phyloP scores from a whole-genome alignment of 192 early-diverging fungal species.

The Geranomyces variabilis region DNA sequence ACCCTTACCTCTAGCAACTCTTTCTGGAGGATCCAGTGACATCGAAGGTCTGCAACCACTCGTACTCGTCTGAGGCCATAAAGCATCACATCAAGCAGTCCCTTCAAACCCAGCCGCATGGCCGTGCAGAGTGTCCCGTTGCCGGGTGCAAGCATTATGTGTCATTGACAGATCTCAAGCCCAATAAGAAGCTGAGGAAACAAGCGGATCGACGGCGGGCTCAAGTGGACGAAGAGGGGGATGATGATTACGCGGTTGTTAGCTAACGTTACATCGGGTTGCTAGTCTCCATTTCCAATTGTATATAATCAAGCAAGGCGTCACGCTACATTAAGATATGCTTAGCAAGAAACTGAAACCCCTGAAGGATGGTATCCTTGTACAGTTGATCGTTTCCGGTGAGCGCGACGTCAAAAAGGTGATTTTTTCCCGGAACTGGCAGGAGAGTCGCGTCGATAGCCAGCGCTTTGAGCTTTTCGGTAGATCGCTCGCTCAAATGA shows the following conservation, averaged over 20 bases:
- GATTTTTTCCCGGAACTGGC: slow-evolving; percentile 6
- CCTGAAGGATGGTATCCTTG: not conserved
- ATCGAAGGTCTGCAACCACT: slow-evolving; percentile 35
- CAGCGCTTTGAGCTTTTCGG: slow-evolving; percentile 8
- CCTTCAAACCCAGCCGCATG: not conserved
- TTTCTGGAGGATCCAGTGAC: slow-evolving; percentile 34
- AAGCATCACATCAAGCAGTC: slow-evolving; percentile 19
- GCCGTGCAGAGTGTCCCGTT: slow-evolving; percentile 38
- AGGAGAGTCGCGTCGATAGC: slow-evolving; percentile 3
- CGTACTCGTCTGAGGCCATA: slow-evolving; percentile 37
- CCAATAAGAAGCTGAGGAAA: slow-evolving; percentile 25
- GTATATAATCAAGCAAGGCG: too few relatives aligned
- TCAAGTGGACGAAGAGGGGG: slow-evolving; percentile 25
- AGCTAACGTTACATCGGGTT: too few relatives aligned
- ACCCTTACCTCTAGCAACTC: slow-evolving; percentile 11
- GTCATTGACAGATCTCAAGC: slow-evolving; percentile 23
- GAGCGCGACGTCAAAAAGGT: slow-evolving; percentile 20
- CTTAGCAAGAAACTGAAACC: slow-evolving; percentile 22
- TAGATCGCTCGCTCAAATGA: not conserved
- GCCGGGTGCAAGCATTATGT: slow-evolving; percentile 36
- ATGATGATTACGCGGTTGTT: slow-evolving; percentile 24
- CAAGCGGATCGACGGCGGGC: not conserved
- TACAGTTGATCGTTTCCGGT: slow-evolving; percentile 17
- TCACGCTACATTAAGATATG: not conserved
- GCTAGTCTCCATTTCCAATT: too few relatives aligned